phyloP scores from a whole-genome alignment of 768 basidiomycete species.

The Daedaleopsis nitida region DNA sequence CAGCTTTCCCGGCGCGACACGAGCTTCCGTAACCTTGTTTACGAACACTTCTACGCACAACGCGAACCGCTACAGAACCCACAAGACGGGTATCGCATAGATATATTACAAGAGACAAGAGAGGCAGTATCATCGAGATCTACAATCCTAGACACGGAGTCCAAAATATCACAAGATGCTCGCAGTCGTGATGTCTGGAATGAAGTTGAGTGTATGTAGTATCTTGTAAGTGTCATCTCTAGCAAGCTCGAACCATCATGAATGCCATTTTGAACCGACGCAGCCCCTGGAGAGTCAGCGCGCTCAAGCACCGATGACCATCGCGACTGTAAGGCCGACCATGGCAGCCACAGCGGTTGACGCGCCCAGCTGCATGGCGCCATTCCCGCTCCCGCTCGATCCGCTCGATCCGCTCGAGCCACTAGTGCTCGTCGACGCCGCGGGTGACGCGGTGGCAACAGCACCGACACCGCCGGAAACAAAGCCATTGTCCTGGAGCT shows the following conservation, averaged over 20 bases:
- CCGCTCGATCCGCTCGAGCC: not conserved
- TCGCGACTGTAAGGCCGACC: conserved; percentile 9
- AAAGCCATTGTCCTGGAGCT: conserved; percentile 43
- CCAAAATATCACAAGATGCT: not conserved
- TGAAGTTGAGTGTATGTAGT: not conserved
- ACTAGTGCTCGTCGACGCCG: conserved; percentile 7
- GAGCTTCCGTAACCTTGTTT: not conserved
- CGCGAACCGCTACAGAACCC: not conserved
- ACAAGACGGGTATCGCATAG: not conserved
- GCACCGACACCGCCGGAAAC: conserved; percentile 46
- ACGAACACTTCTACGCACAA: not conserved
- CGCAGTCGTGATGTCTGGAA: not conserved
- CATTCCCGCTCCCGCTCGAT: not conserved
- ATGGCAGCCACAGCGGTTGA: conserved; percentile 11
- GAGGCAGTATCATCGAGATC: not conserved
- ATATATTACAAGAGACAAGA: not conserved
- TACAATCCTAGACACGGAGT: not conserved
- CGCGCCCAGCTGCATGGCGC: not conserved
- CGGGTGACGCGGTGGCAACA: conserved; percentile 36
- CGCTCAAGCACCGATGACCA: conserved; percentile 14
- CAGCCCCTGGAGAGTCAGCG: not conserved
- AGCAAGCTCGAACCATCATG: not conserved
- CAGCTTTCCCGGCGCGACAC: not conserved
- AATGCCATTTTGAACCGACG: not conserved
- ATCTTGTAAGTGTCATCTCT: conserved; percentile 4